Conservation (phyloP, 257 asterid species). For the Orobanche coerulescens region DNA sequence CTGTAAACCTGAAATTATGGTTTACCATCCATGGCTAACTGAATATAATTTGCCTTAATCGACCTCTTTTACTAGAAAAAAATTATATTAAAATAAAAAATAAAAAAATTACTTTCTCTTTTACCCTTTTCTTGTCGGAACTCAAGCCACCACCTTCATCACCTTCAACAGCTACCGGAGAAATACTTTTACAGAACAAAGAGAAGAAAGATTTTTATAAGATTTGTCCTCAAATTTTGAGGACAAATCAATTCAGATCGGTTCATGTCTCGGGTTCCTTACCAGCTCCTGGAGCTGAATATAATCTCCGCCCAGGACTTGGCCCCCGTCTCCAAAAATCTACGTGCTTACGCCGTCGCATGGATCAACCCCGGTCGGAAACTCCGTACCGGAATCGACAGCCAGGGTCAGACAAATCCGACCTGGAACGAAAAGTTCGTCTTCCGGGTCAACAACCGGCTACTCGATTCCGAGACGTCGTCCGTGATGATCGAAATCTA, state of each 20-base stretch:
- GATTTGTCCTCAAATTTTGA: too few species aligned
- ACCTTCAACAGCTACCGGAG: too few species aligned
- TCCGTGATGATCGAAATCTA: slow-evolving; percentile 30
- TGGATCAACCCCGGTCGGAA: slow-evolving; percentile 49
- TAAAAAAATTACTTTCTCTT: background rate
- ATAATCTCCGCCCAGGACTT: slow-evolving; percentile 67
- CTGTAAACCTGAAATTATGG: slow-evolving; percentile 22
- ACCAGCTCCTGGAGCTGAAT: slow-evolving; percentile 54
- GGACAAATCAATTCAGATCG: background rate
- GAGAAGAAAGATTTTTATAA: too few species aligned
- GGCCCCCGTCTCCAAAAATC: slow-evolving; percentile 27
- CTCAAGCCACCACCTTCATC: background rate
- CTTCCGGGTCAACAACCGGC: slow-evolving; percentile 42
- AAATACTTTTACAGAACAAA: too few species aligned
- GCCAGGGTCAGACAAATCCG: slow-evolving; percentile 45
- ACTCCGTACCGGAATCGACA: slow-evolving; percentile 39
- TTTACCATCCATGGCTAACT: slow-evolving; percentile 5
- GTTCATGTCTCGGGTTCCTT: slow-evolving; percentile 33
- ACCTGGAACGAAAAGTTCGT: slow-evolving; percentile 62
- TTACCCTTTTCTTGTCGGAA: background rate
- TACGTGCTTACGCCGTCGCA: slow-evolving; percentile 43
- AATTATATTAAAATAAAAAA: too few species aligned
- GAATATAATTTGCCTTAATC: background rate
- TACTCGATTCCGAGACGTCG: slow-evolving; percentile 38
- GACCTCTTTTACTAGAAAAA: background rate